phyloP scores from a whole-genome alignment of 495 filamentous ascomycete genomes.

The Xylaria flabelliformis region DNA sequence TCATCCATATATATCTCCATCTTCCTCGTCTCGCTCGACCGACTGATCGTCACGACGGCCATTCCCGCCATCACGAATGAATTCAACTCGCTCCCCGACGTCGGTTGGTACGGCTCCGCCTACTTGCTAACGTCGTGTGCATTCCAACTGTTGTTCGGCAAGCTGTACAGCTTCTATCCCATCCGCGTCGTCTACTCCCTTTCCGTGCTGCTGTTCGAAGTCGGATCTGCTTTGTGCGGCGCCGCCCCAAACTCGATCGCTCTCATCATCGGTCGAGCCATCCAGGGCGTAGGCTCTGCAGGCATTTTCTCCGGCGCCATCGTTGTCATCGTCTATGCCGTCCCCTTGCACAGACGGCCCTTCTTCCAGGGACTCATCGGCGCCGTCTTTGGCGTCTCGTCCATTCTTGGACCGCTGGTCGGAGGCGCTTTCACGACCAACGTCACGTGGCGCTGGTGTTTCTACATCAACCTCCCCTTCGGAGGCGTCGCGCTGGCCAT shows the following conservation, averaged over 20 bases:
- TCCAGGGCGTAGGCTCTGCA: slow-evolving; percentile 59
- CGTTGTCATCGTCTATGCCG: slow-evolving; percentile 52
- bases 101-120: slow-evolving; percentile 62
- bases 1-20: slow-evolving; percentile 42
- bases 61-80: slow-evolving; percentile 58
- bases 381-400: slow-evolving; percentile 64
- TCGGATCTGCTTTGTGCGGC: slow-evolving; percentile 62
- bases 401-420: slow-evolving; percentile 71
- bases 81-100: slow-evolving; percentile 53
- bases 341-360: slow-evolving; percentile 55
- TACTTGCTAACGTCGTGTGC: slow-evolving; percentile 57
- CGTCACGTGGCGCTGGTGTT: slow-evolving; percentile 78
- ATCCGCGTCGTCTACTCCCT: slow-evolving; percentile 51
- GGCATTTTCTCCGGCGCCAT: slow-evolving; percentile 50
- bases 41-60: slow-evolving; percentile 54
- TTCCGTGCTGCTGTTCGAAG: slow-evolving; percentile 53
- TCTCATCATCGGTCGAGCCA: slow-evolving; percentile 63
- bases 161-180: slow-evolving; percentile 54
- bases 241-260: slow-evolving; percentile 57
- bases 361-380: slow-evolving; percentile 50
- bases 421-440: slow-evolving; percentile 63
- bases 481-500: slow-evolving; percentile 67
- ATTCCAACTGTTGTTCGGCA: slow-evolving; percentile 56
- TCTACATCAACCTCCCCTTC: slow-evolving; percentile 75
- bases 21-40: slow-evolving; percentile 50